Percentiles rank a stretch among this genome's conserved stretches.
phyloP scores from a whole-genome alignment of 2,329 filamentous ascomycete species.

The Thielaviopsis cerberus region DNA sequence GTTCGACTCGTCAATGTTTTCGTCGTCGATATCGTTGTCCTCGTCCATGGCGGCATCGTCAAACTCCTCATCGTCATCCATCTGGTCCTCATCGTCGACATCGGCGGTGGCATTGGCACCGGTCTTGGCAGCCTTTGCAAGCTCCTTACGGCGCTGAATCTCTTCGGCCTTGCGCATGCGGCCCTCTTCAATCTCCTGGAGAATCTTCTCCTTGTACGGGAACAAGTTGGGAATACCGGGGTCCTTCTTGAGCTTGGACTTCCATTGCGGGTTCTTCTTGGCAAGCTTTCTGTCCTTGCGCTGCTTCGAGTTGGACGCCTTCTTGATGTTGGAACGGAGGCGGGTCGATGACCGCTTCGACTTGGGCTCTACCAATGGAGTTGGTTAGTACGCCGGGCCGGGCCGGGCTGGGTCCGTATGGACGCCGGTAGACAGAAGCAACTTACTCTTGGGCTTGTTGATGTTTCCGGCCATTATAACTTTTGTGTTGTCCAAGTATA shows the following conservation, averaged over 20 bases:
- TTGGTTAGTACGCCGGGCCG: background rate
- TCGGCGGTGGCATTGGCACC: slow-evolving; percentile 39
- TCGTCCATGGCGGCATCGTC: slow-evolving; percentile 32
- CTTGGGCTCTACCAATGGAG: slow-evolving; percentile 50
- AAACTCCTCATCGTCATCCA: slow-evolving; percentile 28
- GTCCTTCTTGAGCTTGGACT: slow-evolving; percentile 88
- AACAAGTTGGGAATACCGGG: slow-evolving; percentile 94
- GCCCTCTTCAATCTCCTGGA: slow-evolving; percentile 85
- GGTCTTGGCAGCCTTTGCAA: slow-evolving; percentile 53
- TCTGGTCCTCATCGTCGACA: slow-evolving; percentile 27
- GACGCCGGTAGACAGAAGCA: background rate
- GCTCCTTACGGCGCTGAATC: slow-evolving; percentile 47
- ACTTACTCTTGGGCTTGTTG: slow-evolving; percentile 34
- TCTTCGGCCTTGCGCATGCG: slow-evolving; percentile 68
- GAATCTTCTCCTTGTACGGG: slow-evolving; percentile 89
- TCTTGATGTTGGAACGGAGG: slow-evolving; percentile 88
- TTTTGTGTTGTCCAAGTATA: background rate
- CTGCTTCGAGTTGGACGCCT: slow-evolving; percentile 77
- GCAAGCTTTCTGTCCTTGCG: slow-evolving; percentile 72
- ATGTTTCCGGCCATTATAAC: slow-evolving; percentile 32
- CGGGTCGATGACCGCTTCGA: slow-evolving; percentile 85
- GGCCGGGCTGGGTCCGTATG: background rate
- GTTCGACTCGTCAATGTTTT: slow-evolving; percentile 51
- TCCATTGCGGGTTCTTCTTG: slow-evolving; percentile 96
- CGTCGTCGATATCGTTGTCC: slow-evolving; percentile 30